Conservation (phyloP, 805 yeast genomes). For the Schwanniomyces sp. region DNA sequence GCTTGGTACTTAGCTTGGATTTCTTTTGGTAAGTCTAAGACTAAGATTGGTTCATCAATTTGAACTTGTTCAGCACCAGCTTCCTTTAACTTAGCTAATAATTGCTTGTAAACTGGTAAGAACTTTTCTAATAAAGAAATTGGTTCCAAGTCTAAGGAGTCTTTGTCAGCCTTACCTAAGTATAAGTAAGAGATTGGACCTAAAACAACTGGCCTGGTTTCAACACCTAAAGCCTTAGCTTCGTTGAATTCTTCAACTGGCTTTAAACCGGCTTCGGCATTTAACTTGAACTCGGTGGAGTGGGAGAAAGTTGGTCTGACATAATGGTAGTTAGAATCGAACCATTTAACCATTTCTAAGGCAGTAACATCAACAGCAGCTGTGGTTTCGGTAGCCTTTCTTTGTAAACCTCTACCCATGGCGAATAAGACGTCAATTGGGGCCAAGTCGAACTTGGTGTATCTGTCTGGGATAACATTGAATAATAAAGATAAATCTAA, state of each 20-base stretch:
- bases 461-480: constrained; percentile 96
- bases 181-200: constrained; percentile 95
- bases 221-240: constrained; percentile 94
- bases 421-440: constrained; percentile 93
- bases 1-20: constrained; percentile 85
- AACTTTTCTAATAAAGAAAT: constrained; percentile 84
- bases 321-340: constrained; percentile 99
- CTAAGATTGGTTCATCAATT: constrained; percentile 96
- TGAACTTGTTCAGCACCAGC: constrained; percentile 97
- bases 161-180: constrained; percentile 99
- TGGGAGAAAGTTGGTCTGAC: constrained; percentile 98
- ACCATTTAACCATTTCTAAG: constrained; percentile 99
- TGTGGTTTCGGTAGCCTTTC: constrained; percentile 83
- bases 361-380: constrained; percentile 98
- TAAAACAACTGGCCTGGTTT: constrained; percentile 95
- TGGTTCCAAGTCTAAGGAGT: constrained; percentile 93
- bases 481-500: constrained; percentile 88
- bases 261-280: constrained; percentile 69
- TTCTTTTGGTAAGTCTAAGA: constrained; percentile 84
- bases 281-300: constrained; percentile 93
- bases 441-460: constrained; percentile 85
- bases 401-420: constrained; percentile 99
- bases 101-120: constrained; percentile 89
- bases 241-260: constrained; percentile 97
- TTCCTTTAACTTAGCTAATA: constrained; percentile 79